Percentiles rank a stretch among this genome's conserved stretches.
These are phyloP conservation scores for Picea sitchensis DNA, from an alignment of 75 land plant species.

Conservation along the genomic window DNA sequence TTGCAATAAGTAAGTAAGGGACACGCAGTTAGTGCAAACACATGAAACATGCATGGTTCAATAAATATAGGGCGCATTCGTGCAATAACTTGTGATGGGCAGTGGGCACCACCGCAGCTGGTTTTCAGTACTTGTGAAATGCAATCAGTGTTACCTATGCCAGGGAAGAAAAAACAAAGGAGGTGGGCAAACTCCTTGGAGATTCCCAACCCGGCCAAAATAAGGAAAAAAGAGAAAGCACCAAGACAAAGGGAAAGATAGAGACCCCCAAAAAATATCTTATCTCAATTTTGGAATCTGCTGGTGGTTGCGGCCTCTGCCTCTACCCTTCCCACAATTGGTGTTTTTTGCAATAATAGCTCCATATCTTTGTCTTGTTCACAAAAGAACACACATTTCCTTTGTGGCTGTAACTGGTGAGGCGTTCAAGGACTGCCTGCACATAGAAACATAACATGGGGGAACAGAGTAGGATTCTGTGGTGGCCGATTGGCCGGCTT, in stretches of 20 bases:
- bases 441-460: too few relatives aligned
- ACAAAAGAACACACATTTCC: not conserved
- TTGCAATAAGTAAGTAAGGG: not conserved
- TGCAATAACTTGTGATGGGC: conserved; percentile 1
- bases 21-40: not conserved
- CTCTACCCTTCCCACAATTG: not conserved
- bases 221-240: not conserved
- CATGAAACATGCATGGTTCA: not conserved
- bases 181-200: not conserved
- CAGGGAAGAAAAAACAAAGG: not conserved
- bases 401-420: not conserved
- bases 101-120: not conserved
- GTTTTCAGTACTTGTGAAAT: not conserved
- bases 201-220: conserved; percentile 1
- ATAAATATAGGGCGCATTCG: not conserved
- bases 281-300: not conserved
- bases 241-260: not conserved
- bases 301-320: too few relatives aligned
- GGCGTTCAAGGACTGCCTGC: too few relatives aligned
- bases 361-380: conserved; percentile 10
- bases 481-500: not conserved
- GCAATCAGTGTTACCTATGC: not conserved
- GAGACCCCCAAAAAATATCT: not conserved
- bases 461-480: not conserved
- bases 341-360: conserved; percentile 8